Evolutionary conservation across 176 grass and related monocot species (phyloP).

Genomic region (Metroxylon sagu): DNA sequence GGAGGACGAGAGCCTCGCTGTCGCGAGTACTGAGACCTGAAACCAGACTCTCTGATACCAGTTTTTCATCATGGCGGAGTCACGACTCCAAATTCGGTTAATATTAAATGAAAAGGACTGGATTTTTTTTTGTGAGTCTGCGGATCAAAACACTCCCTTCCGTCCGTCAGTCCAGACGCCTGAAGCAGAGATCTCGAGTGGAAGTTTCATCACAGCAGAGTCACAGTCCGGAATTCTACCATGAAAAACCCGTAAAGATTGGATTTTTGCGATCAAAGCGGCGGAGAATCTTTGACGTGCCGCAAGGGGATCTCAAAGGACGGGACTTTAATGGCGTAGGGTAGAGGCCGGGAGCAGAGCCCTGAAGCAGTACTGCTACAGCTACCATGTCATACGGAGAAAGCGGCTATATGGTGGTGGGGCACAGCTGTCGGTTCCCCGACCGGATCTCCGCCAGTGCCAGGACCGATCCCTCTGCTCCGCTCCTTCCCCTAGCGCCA

Average conservation of each 20-base stretch:
- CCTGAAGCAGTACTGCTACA: not conserved
- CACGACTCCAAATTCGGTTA: too few species aligned
- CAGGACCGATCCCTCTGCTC: too few species aligned
- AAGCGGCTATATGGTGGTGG: not conserved
- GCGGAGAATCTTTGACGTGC: constrained; percentile 2
- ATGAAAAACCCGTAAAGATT: not conserved
- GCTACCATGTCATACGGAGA: not conserved
- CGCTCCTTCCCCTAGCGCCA: not conserved
- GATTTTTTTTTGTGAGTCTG: too few species aligned
- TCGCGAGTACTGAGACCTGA: too few species aligned
- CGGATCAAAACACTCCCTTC: too few species aligned
- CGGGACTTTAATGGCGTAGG: constrained; percentile 7
- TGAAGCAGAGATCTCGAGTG: not conserved
- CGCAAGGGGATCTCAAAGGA: not conserved
- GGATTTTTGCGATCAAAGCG: not conserved
- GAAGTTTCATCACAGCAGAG: not conserved
- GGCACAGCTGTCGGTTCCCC: constrained; percentile 1
- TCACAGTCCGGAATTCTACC: not conserved
- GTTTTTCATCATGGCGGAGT: too few species aligned
- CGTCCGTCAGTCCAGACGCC: not conserved
- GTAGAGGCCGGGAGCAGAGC: not conserved
- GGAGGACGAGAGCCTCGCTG: too few species aligned
- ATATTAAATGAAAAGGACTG: too few species aligned
- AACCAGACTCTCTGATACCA: too few species aligned
- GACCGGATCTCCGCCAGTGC: not conserved